Conservation (phyloP, 148 eudicot species). For the Pharnaceum exiguum region DNA sequence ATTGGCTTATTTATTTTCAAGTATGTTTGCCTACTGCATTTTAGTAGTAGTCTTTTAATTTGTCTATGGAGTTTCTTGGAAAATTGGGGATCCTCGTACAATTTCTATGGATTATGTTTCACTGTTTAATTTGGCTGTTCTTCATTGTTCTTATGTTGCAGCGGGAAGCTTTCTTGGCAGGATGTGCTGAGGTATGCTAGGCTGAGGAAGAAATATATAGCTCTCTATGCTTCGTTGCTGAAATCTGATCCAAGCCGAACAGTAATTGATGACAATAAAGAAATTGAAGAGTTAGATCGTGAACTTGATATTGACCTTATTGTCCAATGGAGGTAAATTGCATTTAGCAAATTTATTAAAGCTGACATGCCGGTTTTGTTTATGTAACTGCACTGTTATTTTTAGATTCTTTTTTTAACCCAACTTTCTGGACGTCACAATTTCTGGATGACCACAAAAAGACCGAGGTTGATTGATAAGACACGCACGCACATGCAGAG, state of each 20-base stretch:
- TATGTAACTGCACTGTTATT: too few relatives aligned
- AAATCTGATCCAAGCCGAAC: slow-evolving; percentile 62
- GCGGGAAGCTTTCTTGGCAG: slow-evolving; percentile 94
- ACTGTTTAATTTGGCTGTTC: slow-evolving; percentile 4
- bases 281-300: slow-evolving; percentile 73
- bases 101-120: too few relatives aligned
- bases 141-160: slow-evolving; percentile 31
- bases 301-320: slow-evolving; percentile 89
- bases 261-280: slow-evolving; percentile 68
- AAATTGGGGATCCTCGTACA: too few relatives aligned
- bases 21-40: too few relatives aligned
- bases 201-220: slow-evolving; percentile 80
- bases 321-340: slow-evolving; percentile 88
- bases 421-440: too few relatives aligned
- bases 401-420: too few relatives aligned
- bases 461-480: too few relatives aligned
- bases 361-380: neutral
- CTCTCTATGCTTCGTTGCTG: slow-evolving; percentile 81
- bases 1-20: too few relatives aligned
- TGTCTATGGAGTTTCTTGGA: too few relatives aligned
- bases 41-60: too few relatives aligned
- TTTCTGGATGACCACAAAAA: too few relatives aligned
- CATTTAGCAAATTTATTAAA: neutral
- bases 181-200: slow-evolving; percentile 74
- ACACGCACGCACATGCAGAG: too few relatives aligned